phyloP scores from a whole-genome alignment of 805 yeast genomes.

The Lachancea kluyveri region DNA sequence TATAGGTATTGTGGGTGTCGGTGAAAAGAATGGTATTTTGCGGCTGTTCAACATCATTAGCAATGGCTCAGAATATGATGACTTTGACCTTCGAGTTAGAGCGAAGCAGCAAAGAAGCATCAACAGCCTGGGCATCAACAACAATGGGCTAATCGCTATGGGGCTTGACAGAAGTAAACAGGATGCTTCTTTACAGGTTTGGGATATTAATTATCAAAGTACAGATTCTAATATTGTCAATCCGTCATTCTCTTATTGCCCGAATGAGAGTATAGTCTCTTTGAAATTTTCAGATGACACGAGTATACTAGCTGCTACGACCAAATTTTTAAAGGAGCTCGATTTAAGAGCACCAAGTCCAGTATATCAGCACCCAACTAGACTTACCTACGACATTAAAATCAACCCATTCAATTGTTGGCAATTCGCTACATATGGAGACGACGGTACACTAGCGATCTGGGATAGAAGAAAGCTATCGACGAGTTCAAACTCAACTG shows the following conservation, averaged over 20 bases:
- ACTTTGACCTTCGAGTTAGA: slow-evolving; percentile 31
- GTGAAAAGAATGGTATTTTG: slow-evolving; percentile 65
- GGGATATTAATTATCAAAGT: slow-evolving; percentile 65
- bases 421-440: slow-evolving; percentile 69
- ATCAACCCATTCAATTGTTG: slow-evolving; percentile 63
- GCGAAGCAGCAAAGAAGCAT: slow-evolving; percentile 71
- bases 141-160: slow-evolving; percentile 58
- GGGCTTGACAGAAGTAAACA: slow-evolving; percentile 76
- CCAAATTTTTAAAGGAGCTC: slow-evolving; percentile 70
- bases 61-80: slow-evolving; percentile 13
- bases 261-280: slow-evolving; percentile 71
- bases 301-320: slow-evolving; percentile 63
- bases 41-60: slow-evolving; percentile 52
- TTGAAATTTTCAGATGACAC: slow-evolving; percentile 59
- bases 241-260: slow-evolving; percentile 52
- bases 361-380: slow-evolving; percentile 67
- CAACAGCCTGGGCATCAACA: slow-evolving; percentile 65
- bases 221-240: slow-evolving; percentile 46
- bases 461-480: slow-evolving; percentile 71
- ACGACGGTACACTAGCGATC: slow-evolving; percentile 76
- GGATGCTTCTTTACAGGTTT: slow-evolving; percentile 69
- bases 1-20: slow-evolving; percentile 63
- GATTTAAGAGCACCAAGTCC: slow-evolving; percentile 66
- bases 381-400: slow-evolving; percentile 60
- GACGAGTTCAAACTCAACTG: slow-evolving; percentile 18